phyloP scores from a whole-genome alignment of 1,284 basidiomycete species.

The Leccinum angustisporum region DNA sequence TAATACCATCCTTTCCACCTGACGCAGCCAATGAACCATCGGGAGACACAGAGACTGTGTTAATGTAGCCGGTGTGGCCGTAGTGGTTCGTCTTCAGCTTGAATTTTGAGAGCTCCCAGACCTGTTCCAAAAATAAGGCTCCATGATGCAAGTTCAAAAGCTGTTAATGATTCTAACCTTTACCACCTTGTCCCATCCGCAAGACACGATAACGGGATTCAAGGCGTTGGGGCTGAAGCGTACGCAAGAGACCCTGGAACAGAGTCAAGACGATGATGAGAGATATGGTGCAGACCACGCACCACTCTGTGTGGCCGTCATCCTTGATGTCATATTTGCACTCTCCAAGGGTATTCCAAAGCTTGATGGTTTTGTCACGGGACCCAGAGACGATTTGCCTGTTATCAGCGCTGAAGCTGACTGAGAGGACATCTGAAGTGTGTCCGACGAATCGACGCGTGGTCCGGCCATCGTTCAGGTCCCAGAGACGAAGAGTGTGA shows the following conservation, averaged over 20 bases:
- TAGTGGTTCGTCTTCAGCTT: slow-evolving; percentile 99
- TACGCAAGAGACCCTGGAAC: slow-evolving; percentile 92
- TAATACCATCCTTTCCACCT: slow-evolving; percentile 99
- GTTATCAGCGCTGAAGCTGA: slow-evolving; percentile 98
- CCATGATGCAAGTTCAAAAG: slow-evolving; percentile 50
- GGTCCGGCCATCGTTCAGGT: slow-evolving; percentile 92
- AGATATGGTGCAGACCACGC: slow-evolving; percentile 25
- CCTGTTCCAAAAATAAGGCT: slow-evolving; percentile 50
- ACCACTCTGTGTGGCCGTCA: slow-evolving; percentile 97
- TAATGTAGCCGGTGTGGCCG: slow-evolving; percentile 99
- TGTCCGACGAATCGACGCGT: slow-evolving; percentile 98
- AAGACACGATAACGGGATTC: slow-evolving; percentile 99
- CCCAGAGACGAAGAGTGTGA: slow-evolving; percentile 99
- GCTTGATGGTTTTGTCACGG: slow-evolving; percentile 96
- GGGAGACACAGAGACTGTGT: slow-evolving; percentile 97
- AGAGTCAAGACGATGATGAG: slow-evolving; percentile 1
- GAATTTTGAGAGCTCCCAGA: slow-evolving; percentile 99
- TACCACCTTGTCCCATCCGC: slow-evolving; percentile 99
- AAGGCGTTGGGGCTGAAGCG: slow-evolving; percentile 98
- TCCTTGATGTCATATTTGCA: slow-evolving; percentile 99
- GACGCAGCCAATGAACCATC: slow-evolving; percentile 99
- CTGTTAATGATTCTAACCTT: slow-evolving; percentile 81
- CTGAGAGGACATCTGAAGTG: slow-evolving; percentile 95
- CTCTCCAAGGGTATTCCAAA: slow-evolving; percentile 99
- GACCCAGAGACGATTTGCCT: slow-evolving; percentile 98